Percentiles rank a stretch among this genome's conserved stretches.
Evolutionary conservation across 805 yeast species (phyloP).

Genomic region (Candida bentonensis): DNA sequence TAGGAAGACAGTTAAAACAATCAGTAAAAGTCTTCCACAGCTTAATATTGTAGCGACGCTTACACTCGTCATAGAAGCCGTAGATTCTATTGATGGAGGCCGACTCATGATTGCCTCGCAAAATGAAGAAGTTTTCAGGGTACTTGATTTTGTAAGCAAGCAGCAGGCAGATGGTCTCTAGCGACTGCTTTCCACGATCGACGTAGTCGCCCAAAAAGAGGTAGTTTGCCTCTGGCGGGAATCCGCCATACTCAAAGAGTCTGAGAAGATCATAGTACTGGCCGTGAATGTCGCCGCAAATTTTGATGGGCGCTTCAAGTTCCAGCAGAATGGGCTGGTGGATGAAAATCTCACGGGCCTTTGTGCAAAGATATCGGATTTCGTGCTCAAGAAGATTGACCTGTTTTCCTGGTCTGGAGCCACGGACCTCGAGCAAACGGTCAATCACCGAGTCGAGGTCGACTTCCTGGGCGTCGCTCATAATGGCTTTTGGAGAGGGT

Average conservation of each 20-base stretch:
- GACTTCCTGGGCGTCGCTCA: constrained; percentile 48
- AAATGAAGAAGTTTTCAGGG: constrained; percentile 92
- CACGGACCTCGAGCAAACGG: constrained; percentile 92
- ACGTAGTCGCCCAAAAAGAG: constrained; percentile 93
- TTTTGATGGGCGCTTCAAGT: constrained; percentile 90
- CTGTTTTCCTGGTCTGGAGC: constrained; percentile 96
- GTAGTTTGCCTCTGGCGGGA: constrained; percentile 97
- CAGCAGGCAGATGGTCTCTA: constrained; percentile 87
- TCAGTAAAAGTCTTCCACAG: constrained; percentile 98
- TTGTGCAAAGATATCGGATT: constrained; percentile 88
- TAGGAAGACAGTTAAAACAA: constrained; percentile 95
- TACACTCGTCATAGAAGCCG: constrained; percentile 96
- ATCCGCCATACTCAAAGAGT: constrained; percentile 94
- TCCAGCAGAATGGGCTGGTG: constrained; percentile 94
- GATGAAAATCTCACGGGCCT: constrained; percentile 94
- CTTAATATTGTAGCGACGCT: constrained; percentile 93
- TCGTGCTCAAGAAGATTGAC: constrained; percentile 89
- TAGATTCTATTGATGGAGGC: constrained; percentile 96
- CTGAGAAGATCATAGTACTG: constrained; percentile 93
- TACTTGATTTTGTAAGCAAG: constrained; percentile 95
- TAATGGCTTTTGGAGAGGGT: too few relatives aligned
- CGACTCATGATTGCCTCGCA: constrained; percentile 97
- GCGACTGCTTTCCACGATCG: constrained; percentile 95
- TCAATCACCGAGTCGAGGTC: constrained; percentile 96
- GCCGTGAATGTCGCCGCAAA: constrained; percentile 96